phyloP scores from a whole-genome alignment of 2,329 filamentous ascomycete species.

The Fusarium sp. region DNA sequence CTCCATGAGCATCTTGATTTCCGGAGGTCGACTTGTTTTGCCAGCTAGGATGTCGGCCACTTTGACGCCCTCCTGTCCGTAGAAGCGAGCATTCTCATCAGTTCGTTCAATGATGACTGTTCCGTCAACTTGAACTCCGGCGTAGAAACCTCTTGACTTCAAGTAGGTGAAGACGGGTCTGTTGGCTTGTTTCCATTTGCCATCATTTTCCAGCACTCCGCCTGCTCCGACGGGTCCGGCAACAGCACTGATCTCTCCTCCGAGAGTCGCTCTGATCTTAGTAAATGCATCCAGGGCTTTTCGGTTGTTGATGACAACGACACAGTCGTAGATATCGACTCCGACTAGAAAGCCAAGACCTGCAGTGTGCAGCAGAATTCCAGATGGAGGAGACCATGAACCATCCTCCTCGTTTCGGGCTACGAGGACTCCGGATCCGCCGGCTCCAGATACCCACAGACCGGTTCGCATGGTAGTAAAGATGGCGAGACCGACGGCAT shows the following conservation, averaged over 20 bases:
- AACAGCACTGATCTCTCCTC: constrained; percentile 79
- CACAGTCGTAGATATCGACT: constrained; percentile 88
- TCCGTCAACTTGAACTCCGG: constrained; percentile 85
- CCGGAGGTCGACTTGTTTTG: constrained; percentile 45
- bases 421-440: constrained; percentile 71
- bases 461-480: constrained; percentile 76
- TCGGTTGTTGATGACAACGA: constrained; percentile 82
- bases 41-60: constrained; percentile 58
- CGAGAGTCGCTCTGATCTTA: constrained; percentile 76
- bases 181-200: constrained; percentile 60
- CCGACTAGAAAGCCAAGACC: constrained; percentile 82
- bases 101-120: constrained; percentile 84
- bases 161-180: constrained; percentile 70
- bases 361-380: constrained; percentile 81
- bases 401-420: constrained; percentile 68
- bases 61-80: constrained; percentile 67
- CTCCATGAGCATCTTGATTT: constrained; percentile 46
- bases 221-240: constrained; percentile 76
- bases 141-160: constrained; percentile 87
- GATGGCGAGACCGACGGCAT: constrained; percentile 74
- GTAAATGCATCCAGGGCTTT: constrained; percentile 81
- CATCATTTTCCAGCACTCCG: constrained; percentile 71
- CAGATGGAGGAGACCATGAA: constrained; percentile 80
- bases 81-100: constrained; percentile 87
- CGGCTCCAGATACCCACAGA: constrained; percentile 72